Conservation (phyloP, 129 eudicot species). For the Flaveria bidentis region DNA sequence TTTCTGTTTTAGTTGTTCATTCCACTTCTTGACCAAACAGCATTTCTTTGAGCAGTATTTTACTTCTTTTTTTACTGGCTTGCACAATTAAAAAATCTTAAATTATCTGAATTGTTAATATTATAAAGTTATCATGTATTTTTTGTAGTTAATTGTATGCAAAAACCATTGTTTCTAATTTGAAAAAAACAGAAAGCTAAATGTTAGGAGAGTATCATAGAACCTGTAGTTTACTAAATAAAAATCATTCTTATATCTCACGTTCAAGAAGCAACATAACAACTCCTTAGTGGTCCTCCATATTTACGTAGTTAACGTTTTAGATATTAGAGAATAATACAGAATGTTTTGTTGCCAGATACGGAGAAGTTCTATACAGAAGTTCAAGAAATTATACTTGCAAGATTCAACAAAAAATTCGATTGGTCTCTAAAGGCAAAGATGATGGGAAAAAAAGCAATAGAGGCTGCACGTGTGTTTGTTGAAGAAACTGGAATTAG, state of each 20-base stretch:
- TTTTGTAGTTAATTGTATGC: background rate
- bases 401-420: constrained; percentile 89
- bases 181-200: background rate
- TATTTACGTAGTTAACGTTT: constrained; percentile 5
- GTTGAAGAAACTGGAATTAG: constrained; percentile 93
- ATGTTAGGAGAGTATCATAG: background rate
- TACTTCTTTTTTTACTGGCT: background rate
- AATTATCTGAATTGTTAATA: background rate
- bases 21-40: background rate
- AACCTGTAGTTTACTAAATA: background rate
- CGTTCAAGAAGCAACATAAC: background rate
- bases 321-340: constrained; percentile 7
- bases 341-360: constrained; percentile 52
- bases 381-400: constrained; percentile 88
- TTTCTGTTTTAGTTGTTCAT: background rate
- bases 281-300: constrained; percentile 13
- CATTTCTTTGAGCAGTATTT: background rate
- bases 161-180: background rate
- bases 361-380: constrained; percentile 93
- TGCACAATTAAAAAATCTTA: background rate
- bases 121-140: background rate
- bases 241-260: background rate
- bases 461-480: constrained; percentile 90
- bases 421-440: constrained; percentile 97
- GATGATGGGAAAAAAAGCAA: constrained; percentile 99